These are phyloP conservation scores for Venturia nashicola DNA, from an alignment of 2,329 filamentous ascomycete species.

Conservation along the genomic window DNA sequence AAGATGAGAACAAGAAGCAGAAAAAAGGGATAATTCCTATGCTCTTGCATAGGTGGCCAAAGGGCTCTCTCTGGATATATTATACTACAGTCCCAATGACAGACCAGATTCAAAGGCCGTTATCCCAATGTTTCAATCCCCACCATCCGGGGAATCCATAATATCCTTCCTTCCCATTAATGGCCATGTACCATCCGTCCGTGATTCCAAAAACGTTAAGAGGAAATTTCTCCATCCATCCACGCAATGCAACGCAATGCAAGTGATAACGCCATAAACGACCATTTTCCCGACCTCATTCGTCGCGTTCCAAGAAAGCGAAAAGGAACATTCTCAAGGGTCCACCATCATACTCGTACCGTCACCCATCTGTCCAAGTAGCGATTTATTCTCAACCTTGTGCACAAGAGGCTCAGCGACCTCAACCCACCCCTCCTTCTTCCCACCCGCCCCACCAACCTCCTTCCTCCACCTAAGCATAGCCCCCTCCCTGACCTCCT, in stretches of 20 bases:
- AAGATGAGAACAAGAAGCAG: not conserved
- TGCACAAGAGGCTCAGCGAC: not conserved
- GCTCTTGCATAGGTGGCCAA: not conserved
- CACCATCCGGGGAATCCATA: not conserved
- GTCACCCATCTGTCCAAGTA: not conserved
- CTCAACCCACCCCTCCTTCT: slow-evolving; percentile 9
- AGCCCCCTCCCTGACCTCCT: slow-evolving; percentile 31
- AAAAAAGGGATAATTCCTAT: not conserved
- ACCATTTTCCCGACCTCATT: not conserved
- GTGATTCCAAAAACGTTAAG: not conserved
- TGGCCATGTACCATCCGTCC: not conserved
- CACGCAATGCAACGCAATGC: slow-evolving; percentile 1
- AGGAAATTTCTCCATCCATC: not conserved
- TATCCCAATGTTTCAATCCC: not conserved
- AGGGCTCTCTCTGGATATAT: not conserved
- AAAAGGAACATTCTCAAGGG: not conserved
- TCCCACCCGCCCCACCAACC: not conserved
- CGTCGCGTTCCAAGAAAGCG: not conserved
- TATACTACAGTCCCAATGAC: not conserved
- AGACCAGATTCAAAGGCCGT: not conserved
- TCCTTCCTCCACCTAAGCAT: slow-evolving; percentile 21
- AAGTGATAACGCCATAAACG: not conserved
- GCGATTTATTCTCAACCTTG: not conserved
- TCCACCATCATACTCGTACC: not conserved
- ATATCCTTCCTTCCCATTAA: not conserved